A percentile compares a stretch with the other conserved stretches of the same genome.
phyloP scores from a whole-genome alignment of 768 basidiomycete genomes.

The Termitomyces sp. region DNA sequence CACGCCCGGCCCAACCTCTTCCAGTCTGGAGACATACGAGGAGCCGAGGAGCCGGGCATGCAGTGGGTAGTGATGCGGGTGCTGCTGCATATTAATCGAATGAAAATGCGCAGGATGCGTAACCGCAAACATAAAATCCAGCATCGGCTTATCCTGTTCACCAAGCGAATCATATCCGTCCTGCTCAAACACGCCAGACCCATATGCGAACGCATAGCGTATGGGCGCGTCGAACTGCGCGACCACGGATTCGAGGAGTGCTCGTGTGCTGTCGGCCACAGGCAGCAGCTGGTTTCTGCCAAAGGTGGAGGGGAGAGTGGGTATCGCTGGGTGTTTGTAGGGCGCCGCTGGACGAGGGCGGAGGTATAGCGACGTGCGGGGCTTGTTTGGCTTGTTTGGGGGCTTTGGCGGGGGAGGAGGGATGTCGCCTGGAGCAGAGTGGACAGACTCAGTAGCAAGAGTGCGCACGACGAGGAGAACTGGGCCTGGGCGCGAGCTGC shows the following conservation, averaged over 20 bases:
- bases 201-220: constrained; percentile 96
- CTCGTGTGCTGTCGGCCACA: constrained; percentile 74
- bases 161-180: constrained; percentile 54
- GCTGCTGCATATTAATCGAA: constrained; percentile 89
- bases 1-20: constrained; percentile 76
- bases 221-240: constrained; percentile 83
- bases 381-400: constrained; percentile 21
- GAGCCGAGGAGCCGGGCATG: constrained; percentile 84
- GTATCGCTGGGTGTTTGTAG: constrained; percentile 32
- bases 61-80: constrained; percentile 87
- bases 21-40: constrained; percentile 71
- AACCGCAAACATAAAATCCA: constrained; percentile 96
- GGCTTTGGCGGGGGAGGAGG: constrained; percentile 28
- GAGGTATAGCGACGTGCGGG: constrained; percentile 37
- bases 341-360: constrained; percentile 41
- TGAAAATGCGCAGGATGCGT: constrained; percentile 93
- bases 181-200: constrained; percentile 93
- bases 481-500: constrained; percentile 11
- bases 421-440: constrained; percentile 28
- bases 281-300: constrained; percentile 79
- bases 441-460: constrained; percentile 38
- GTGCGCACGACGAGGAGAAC: constrained; percentile 30
- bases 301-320: constrained; percentile 63
- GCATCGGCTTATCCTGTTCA: constrained; percentile 58
- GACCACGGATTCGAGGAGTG: constrained; percentile 77